Evolutionary conservation across 164 flowering plant genomes (phyloP), one percentile per base, ranked within the genome.

Genomic region (Umbellularia californica): DNA sequence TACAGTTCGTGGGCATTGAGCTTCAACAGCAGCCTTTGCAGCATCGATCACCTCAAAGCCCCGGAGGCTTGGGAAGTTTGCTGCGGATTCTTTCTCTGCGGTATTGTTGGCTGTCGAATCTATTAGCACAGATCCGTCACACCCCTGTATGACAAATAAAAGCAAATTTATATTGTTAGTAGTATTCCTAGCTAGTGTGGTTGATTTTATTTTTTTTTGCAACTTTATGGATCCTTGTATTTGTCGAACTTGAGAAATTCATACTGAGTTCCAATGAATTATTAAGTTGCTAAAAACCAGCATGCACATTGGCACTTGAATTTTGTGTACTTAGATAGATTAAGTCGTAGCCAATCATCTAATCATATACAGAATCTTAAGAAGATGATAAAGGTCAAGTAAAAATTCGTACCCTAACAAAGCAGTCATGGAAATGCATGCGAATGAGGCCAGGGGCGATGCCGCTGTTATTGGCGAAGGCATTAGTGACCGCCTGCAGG

Each of bases 371-470:
- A 35, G 47, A 10, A 35, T 35, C 47, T 35, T 35, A 35, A 35
- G 9, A 35, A 35, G 47, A 7, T 35, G 60, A 4, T 55, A 17
- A 19, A 14, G 20, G 60, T 1, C 60, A 55, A 5, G 4, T 5
- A 35, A 17, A 55, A 2, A 5, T 5, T 7, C 71, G 14, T 69
- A 75, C 77, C 72, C 77, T 75, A 13, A 75, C 77, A 23, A 75
- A 75, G 72, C 73, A 75, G 27, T 75, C 77, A 47, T 69, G 77
- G 77, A 76, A 71, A 71, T 71, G 74, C 70, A 76, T 30, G 23
- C 78, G 58, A 66, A 65, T 71, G 55, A 76, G 69, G 35, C 70
- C 77, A 33, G 73, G 64, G 17, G 69, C 60, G 24, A 75, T 75
- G 24, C 55, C 62, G 7, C 70, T 20, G 50, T 71, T 50, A 14